Percentiles rank a stretch among this genome's conserved stretches.
phyloP scores from a whole-genome alignment of 202 grass and related monocot genomes.

The Schoenoplectus triqueter region DNA sequence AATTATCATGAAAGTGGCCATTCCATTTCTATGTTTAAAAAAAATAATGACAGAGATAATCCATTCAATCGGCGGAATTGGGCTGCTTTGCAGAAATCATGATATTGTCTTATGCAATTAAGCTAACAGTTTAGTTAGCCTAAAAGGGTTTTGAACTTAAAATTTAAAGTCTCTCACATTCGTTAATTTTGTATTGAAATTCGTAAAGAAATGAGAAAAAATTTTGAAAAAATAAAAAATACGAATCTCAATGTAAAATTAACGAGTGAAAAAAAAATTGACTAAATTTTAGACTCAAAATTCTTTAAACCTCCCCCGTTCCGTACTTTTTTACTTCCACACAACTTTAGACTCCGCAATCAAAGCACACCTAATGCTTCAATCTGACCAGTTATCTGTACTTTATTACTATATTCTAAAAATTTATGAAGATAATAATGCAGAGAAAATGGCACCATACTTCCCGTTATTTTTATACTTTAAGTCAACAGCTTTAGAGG shows the following conservation, averaged over 20 bases:
- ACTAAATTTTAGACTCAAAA: no score
- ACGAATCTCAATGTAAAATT: no score
- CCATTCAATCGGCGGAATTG: background rate
- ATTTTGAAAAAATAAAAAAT: no score
- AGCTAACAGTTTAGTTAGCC: background rate
- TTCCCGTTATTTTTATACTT: slow-evolving; percentile 4
- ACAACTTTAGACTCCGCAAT: slow-evolving; percentile 15
- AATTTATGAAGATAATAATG: background rate
- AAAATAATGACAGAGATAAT: background rate
- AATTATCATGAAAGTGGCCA: background rate
- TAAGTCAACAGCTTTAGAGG: background rate
- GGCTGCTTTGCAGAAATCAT: slow-evolving; percentile 9
- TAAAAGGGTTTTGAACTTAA: background rate
- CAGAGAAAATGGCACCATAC: background rate
- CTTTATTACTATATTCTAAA: background rate
- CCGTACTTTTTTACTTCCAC: background rate
- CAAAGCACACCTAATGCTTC: slow-evolving; percentile 12
- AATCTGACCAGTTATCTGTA: background rate
- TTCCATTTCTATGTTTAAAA: background rate
- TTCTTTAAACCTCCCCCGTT: no score
- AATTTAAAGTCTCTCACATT: no score
- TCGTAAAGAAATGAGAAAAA: no score
- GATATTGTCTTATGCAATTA: slow-evolving; percentile 1
- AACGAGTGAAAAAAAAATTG: no score
- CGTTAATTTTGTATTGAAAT: no score